A percentile compares a stretch with the other conserved stretches of the same genome.
Conservation (phyloP, 129 eudicot species). For the Escallonia herrerae region DNA sequence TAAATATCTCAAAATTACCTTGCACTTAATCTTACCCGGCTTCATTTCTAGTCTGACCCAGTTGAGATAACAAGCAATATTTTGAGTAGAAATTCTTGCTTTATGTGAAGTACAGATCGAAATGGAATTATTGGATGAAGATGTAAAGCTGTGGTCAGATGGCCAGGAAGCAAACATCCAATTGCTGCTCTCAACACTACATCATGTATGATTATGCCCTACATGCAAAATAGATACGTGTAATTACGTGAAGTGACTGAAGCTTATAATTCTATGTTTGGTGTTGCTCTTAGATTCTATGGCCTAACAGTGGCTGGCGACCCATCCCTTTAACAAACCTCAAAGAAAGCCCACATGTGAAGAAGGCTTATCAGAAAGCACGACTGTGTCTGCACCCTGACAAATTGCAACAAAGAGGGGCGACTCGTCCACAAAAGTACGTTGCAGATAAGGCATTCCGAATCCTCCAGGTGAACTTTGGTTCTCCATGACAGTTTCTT, state of each 20-base stretch:
- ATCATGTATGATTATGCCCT: slow-evolving; percentile 48
- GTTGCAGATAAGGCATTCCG: slow-evolving; percentile 72
- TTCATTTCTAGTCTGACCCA: no score
- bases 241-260: background rate
- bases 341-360: slow-evolving; percentile 55
- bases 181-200: slow-evolving; percentile 60
- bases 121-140: slow-evolving; percentile 54
- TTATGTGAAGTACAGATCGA: slow-evolving; percentile 33
- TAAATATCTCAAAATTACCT: no score
- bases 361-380: slow-evolving; percentile 80
- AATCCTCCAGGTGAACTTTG: slow-evolving; percentile 50
- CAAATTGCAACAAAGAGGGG: slow-evolving; percentile 76
- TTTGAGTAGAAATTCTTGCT: background rate
- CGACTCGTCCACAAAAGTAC: slow-evolving; percentile 51
- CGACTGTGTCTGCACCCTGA: slow-evolving; percentile 73
- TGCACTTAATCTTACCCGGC: no score
- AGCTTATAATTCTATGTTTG: background rate
- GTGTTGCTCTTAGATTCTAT: slow-evolving; percentile 40
- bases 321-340: slow-evolving; percentile 38
- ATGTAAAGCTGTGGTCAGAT: slow-evolving; percentile 56
- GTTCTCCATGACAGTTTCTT: background rate
- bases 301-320: slow-evolving; percentile 78
- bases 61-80: no score
- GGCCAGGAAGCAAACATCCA: slow-evolving; percentile 57
- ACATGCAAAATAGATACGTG: background rate